Base-by-base conservation (phyloP, 495 filamentous ascomycete species). In the Xylaria nigripes region DNA sequence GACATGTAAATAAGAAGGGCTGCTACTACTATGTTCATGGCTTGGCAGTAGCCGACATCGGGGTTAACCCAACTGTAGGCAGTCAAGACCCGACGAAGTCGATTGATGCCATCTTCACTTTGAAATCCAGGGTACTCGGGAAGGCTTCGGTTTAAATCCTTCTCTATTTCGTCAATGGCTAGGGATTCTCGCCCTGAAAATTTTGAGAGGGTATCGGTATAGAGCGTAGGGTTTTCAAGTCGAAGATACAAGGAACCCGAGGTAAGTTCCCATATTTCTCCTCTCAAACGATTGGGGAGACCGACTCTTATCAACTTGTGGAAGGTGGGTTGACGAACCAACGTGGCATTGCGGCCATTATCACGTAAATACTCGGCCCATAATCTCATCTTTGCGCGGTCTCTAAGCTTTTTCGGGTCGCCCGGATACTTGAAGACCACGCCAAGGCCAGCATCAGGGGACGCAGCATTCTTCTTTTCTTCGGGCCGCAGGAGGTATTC, bases 11-110 rank as follows among this genome's bases (percentile, higher is more conserved):
- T 98, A 34, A 98, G 77, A 49, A 98, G 68, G 8, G 93, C 93
- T 16, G 93, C 93, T 6, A 95, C 91, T 16, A 98, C 93, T 56
- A 98, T 98, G 65, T 98, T 98, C 93, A 98, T 98, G 21, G 93
- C 93, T 68, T 98, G 93, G 67, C 93, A 98, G 67, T 98, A 98
- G 23, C 93, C 93, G 36, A 98, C 90, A 56, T 95, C 88, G 44
- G 87, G 81, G 62, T 98, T 90, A 21, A 81, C 87, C 93, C 93
- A 98, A 68, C 89, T 95, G 69, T 98, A 98, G 12, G 93, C 93
- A 4, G 90, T 95, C 24, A 98, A 76, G 23, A 98, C 93, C 45
- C 92, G 76, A 41, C 93, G 81, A 49, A 98, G 76, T 12, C 93
- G 82, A 19, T 84, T 89, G 60, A 98, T 98, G 8, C 93, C 93